Base-by-base conservation (phyloP, 2,329 filamentous ascomycete genomes). In the Venturiaceae sp. region DNA sequence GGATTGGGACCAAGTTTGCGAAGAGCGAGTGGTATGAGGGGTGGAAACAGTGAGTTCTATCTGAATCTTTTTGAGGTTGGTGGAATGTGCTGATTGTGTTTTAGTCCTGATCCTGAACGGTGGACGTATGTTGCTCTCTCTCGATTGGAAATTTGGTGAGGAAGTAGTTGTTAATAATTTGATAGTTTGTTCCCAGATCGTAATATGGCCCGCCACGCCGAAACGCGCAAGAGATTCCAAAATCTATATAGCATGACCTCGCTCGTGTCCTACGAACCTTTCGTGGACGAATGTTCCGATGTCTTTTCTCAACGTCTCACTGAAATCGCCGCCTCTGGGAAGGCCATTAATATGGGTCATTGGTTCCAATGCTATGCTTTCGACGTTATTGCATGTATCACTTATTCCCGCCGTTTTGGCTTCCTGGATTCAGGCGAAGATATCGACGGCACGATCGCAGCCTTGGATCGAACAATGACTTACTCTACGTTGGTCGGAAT, bases 221-320 rank as follows among this genome's bases (percentile, higher is more conserved):
- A n/a, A n/a, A n/a, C n/a, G n/a, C n/a, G n/a, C n/a, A n/a, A n/a
- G n/a, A n/a, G n/a, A n/a, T n/a, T n/a, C n/a, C n/a, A n/a, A n/a
- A n/a, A n/a, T n/a, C n/a, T n/a, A n/a, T n/a, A n/a, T n/a, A n/a
- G n/a, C n/a, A 91, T 92, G 88, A 86, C 83, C 9, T 81, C 86
- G 0, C 75, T 92, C 2, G 83, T 91, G 21, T 83, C 88, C 66
- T 91, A 91, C 66, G 89, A 94, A 67, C 87, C 88, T 0, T 85
- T 89, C 34, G 88, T 94, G 41, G 87, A 89, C n/a, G n/a, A n/a
- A n/a, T n/a, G n/a, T n/a, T n/a, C n/a, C 2, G 69, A 74, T 13
- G 60, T 80, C 0, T 72, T 81, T 26, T 57, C 64, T 1, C 61
- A 67, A 26, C 66, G 71, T 2, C 66, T 80, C 32, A 57, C 46